phyloP scores from a whole-genome alignment of 169 alveolate genomes.

The Cryptosporidium canis region DNA sequence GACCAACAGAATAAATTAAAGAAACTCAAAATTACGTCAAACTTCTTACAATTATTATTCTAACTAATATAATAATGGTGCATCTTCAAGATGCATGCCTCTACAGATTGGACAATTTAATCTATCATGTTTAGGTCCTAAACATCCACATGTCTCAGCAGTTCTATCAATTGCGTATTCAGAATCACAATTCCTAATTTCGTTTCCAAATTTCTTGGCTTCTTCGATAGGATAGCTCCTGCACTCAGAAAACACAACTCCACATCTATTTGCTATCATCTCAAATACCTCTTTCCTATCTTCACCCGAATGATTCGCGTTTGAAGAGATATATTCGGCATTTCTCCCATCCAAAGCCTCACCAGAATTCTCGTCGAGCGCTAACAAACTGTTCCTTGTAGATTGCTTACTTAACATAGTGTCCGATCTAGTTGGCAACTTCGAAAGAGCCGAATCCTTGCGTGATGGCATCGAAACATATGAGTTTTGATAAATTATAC shows the following conservation, averaged over 20 bases:
- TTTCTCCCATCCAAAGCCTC: not conserved
- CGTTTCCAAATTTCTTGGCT: not conserved
- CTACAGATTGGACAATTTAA: slow-evolving; percentile 57
- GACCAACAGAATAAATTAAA: not conserved
- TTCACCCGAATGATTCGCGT: not conserved
- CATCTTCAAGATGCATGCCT: slow-evolving; percentile 70
- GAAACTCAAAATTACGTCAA: not conserved
- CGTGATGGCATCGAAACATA: not conserved
- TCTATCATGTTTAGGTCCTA: slow-evolving; percentile 69
- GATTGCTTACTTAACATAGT: not conserved
- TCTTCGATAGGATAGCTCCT: not conserved
- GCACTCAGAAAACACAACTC: slow-evolving; percentile 62
- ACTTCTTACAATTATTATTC: not conserved
- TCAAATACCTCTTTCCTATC: slow-evolving; percentile 21
- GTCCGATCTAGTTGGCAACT: not conserved
- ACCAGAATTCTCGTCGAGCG: not conserved
- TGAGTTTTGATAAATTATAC: slow-evolving; percentile 34
- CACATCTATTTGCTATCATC: slow-evolving; percentile 34
- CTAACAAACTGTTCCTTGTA: slow-evolving; percentile 6
- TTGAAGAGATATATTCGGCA: slow-evolving; percentile 15
- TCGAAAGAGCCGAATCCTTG: slow-evolving; percentile 13
- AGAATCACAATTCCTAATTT: slow-evolving; percentile 13
- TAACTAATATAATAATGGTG: slow-evolving; percentile 69
- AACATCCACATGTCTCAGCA: slow-evolving; percentile 64
- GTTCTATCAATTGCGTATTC: slow-evolving; percentile 59